phyloP scores from a whole-genome alignment of 106 monocot genomes.

The Dendrobium chrysotoxum region DNA sequence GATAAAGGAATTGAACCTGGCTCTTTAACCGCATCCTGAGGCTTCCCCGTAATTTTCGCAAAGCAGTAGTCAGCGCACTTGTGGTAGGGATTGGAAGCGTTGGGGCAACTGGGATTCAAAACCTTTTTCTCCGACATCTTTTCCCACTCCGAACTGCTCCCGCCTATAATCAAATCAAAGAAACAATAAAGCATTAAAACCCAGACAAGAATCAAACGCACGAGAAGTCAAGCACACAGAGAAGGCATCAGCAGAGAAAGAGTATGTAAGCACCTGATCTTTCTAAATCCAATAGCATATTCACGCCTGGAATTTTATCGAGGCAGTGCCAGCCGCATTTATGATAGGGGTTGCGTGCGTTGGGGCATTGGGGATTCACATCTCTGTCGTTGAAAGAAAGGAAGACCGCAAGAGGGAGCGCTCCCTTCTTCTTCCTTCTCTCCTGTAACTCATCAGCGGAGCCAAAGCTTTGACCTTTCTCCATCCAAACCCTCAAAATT shows the following conservation, averaged over 20 bases:
- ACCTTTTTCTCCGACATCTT: conserved; percentile 2
- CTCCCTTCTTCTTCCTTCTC: conserved; percentile 1
- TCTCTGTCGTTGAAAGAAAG: conserved; percentile 10
- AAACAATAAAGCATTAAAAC: neutral
- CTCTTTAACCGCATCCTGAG: neutral
- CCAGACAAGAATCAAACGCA: neutral
- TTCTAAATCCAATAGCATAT: conserved; percentile 8
- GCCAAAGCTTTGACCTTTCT: neutral
- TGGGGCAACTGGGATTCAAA: neutral
- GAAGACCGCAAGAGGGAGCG: neutral
- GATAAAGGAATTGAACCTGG: neutral
- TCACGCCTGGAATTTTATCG: neutral
- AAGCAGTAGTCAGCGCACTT: neutral
- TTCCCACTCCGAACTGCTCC: conserved; percentile 1
- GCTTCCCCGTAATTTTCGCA: conserved; percentile 4
- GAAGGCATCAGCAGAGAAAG: neutral
- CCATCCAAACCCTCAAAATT: neutral
- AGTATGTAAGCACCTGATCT: conserved; percentile 5
- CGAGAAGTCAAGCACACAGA: neutral
- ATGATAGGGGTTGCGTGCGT: conserved; percentile 3
- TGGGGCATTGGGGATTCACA: conserved; percentile 7
- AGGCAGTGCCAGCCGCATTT: conserved; percentile 9
- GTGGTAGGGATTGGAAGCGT: conserved; percentile 8
- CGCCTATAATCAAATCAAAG: neutral
- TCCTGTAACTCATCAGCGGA: neutral